Conservation (phyloP, 768 basidiomycete genomes). For the Suillus cothurnatus region DNA sequence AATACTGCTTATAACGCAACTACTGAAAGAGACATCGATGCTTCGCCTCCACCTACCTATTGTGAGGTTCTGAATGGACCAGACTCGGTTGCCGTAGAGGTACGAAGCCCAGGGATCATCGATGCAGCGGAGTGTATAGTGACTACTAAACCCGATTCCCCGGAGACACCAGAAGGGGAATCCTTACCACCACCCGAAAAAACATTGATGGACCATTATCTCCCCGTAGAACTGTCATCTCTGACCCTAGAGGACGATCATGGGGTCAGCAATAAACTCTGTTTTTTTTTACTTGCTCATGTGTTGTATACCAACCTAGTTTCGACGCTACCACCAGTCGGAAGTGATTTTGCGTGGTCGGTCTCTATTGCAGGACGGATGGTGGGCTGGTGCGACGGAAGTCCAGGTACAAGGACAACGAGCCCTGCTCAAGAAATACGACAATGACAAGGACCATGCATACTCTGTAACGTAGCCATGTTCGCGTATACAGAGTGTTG, state of each 20-base stretch:
- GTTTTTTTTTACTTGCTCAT: conserved; percentile 4
- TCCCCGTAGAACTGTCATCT: conserved; percentile 24
- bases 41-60: conserved; percentile 26
- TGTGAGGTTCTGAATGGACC: conserved; percentile 2
- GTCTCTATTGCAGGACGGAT: conserved; percentile 42
- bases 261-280: conserved; percentile 30
- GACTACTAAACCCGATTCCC: not conserved
- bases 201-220: conserved; percentile 21
- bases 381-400: conserved; percentile 49
- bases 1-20: not conserved
- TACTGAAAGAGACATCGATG: conserved; percentile 1
- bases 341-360: conserved; percentile 43
- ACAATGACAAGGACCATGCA: conserved; percentile 36
- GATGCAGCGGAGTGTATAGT: not conserved
- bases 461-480: conserved; percentile 29
- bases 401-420: conserved; percentile 43
- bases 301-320: conserved; percentile 31
- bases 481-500: not conserved
- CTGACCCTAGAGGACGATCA: conserved; percentile 30
- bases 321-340: conserved; percentile 52
- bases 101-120: conserved; percentile 5
- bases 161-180: conserved; percentile 20
- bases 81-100: not conserved
- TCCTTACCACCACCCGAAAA: conserved; percentile 20
- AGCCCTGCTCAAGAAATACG: conserved; percentile 47